phyloP scores from a whole-genome alignment of 2,329 filamentous ascomycete genomes.

The Eutypella sp. region DNA sequence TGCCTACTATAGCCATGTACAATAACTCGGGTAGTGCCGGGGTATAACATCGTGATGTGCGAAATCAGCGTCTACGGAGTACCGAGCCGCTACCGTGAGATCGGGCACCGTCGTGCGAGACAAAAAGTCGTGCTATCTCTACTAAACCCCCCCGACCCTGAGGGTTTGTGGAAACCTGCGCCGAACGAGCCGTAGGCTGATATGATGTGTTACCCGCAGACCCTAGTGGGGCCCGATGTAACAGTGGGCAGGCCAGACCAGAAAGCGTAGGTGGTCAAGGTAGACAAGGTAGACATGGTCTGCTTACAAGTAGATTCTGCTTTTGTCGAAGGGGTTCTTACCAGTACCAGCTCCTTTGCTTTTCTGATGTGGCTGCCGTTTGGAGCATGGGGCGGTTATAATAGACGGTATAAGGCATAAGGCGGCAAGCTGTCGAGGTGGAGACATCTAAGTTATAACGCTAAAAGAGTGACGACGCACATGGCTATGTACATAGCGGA shows the following conservation, averaged over 20 bases:
- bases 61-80: not conserved
- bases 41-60: not conserved
- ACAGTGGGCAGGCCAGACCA: constrained; percentile 20
- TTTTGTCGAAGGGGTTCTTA: constrained; percentile 6
- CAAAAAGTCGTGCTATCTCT: constrained; percentile 3
- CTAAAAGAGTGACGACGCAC: not conserved
- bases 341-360: not conserved
- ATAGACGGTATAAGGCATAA: not conserved
- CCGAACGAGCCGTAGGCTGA: constrained; percentile 46
- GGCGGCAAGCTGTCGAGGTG: not conserved
- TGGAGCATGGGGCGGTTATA: not conserved
- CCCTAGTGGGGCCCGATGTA: constrained; percentile 26
- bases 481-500: too few species aligned
- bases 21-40: not conserved
- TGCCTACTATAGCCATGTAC: not conserved
- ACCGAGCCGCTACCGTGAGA: constrained; percentile 12
- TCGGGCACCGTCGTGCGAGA: constrained; percentile 1
- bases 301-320: constrained; percentile 5
- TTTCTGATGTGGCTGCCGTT: not conserved
- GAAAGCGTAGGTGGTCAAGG: constrained; percentile 13
- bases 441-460: not conserved
- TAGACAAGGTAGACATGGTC: constrained; percentile 10
- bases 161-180: constrained; percentile 34
- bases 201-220: constrained; percentile 33
- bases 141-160: constrained; percentile 15